Conservation (phyloP, 2,329 filamentous ascomycete genomes). For the Hymenoscyphus salicellus region DNA sequence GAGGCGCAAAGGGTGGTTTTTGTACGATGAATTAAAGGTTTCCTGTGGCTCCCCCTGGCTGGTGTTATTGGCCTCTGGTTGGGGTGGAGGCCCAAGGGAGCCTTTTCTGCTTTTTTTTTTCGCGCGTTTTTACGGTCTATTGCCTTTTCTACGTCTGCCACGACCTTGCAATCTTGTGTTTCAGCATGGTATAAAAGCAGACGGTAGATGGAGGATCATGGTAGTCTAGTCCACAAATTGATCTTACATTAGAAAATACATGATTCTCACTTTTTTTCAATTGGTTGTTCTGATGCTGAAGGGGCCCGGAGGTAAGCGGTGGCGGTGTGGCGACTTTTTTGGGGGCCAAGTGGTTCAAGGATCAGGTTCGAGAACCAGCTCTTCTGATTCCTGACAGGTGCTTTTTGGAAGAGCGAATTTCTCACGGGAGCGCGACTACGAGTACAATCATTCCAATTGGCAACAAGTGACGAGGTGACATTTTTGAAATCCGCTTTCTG, state of each 20-base stretch:
- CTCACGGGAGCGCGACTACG: too few species aligned
- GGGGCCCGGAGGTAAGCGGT: neutral
- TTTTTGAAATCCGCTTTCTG: neutral
- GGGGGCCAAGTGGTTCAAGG: neutral
- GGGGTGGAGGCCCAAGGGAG: constrained; percentile 24
- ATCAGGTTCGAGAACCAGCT: neutral
- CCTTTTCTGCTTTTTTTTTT: constrained; percentile 23
- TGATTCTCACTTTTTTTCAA: constrained; percentile 4
- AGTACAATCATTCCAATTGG: too few species aligned
- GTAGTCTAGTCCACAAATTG: constrained; percentile 38
- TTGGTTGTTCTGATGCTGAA: neutral
- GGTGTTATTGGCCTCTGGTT: constrained; percentile 29
- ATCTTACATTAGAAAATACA: constrained; percentile 37
- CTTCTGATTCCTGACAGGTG: too few species aligned
- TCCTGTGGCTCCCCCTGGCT: constrained; percentile 29
- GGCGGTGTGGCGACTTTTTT: neutral
- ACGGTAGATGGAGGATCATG: constrained; percentile 37
- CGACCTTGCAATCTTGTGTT: constrained; percentile 35
- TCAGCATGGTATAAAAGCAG: constrained; percentile 38
- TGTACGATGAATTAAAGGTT: constrained; percentile 37
- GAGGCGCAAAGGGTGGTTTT: constrained; percentile 38
- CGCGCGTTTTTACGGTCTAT: constrained; percentile 29
- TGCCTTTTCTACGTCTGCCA: constrained; percentile 32
- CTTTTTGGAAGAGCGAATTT: too few species aligned
- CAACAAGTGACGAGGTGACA: too few species aligned